Evolutionary conservation across 2,329 filamentous ascomycete genomes (phyloP), one percentile per base, ranked within the genome.

Genomic region (Penicillium sp.): DNA sequence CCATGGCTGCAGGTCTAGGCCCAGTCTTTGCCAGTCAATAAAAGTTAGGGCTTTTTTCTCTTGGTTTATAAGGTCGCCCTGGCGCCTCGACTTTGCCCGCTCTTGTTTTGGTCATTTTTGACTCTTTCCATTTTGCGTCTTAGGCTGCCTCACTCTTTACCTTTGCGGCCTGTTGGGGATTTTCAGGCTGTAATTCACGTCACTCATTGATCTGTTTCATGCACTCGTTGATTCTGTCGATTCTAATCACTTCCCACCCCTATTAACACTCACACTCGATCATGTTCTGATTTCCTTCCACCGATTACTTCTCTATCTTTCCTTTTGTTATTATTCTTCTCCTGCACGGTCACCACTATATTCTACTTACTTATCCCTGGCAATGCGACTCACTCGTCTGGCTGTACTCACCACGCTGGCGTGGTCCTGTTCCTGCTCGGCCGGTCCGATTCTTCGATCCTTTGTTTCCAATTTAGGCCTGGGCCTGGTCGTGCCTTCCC

Each of bases 371-470:
- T n/a, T n/a, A n/a, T n/a, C n/a, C n/a, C n/a, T n/a, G n/a, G 16
- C 55, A 56, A 48, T 67, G 65, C 36, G 54, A 40, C 43, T 60
- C 52, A 19, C 37, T 46, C 52, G 39, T 26, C 52, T 54, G 34
- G 29, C 47, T 37, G 31, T 56, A 1, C 21, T 64, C 14, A 39
- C 60, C 13, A 16, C 54, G 23, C 31, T 67, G 16, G 55, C 53
- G 9, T 56, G 56, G 47, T 49, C 44, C 8, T 65, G 56, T 40
- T 63, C 56, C 11, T 65, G 58, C 34, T 63, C 56, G 54, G 63
- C 65, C 43, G 60, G 65, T 48, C 69, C 68, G 60, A 68, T 71
- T 45, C 54, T 60, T 54, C 64, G 59, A 33, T 59, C 58, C 36
- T 28, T 51, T 34, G 47, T 40, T 24, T 40, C 36, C 19, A 21